Base-by-base conservation (phyloP, 495 filamentous ascomycete species). In the Astrothelium subdiscretum region DNA sequence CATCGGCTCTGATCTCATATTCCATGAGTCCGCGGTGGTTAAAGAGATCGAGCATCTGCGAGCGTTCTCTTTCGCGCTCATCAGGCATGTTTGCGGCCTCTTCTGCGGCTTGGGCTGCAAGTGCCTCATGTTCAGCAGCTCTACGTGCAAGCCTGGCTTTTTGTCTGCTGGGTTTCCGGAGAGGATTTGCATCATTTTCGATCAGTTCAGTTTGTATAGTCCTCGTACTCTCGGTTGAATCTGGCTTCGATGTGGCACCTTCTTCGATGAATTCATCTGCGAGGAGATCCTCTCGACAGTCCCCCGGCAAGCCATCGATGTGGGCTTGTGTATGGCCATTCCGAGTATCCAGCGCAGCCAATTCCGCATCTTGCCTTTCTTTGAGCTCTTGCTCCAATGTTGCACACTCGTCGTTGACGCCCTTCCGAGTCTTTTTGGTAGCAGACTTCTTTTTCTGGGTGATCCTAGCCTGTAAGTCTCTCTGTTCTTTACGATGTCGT, bases 371-470 rank as follows among this genome's bases (percentile, higher is more conserved):
- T 1, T 76, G 74, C 32, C 67, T 64, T 44, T 70, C 70, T 58
- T 71, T 72, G 24, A 75, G 63, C 62, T 74, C 71, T 3, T 51
- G 60, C 51, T 77, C 75, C 4, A 77, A 70, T 3, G 54, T 40
- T 8, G 65, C 72, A 62, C 75, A 77, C 59, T 77, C 75, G 65
- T 90, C 85, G 68, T 88, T 91, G 66, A 97, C 80, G 43, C 86
- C 87, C 74, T 91, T 95, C 32, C 94, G 84, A 18, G 91, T 97
- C 81, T 96, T 97, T 76, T 97, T 98, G 40, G 87, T 94, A 29
- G 94, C 91, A 60, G 85, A 82, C 76, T 96, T 97, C 78, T 96
- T 97, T 77, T 96, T 96, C 76, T 89, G 91, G 6, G 89, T 96
- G 65, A 94, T 86, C 27, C 85, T 83, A 38, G 81, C 77, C 75